phyloP scores from a whole-genome alignment of 129 eudicot species.

The Silybum marianum region DNA sequence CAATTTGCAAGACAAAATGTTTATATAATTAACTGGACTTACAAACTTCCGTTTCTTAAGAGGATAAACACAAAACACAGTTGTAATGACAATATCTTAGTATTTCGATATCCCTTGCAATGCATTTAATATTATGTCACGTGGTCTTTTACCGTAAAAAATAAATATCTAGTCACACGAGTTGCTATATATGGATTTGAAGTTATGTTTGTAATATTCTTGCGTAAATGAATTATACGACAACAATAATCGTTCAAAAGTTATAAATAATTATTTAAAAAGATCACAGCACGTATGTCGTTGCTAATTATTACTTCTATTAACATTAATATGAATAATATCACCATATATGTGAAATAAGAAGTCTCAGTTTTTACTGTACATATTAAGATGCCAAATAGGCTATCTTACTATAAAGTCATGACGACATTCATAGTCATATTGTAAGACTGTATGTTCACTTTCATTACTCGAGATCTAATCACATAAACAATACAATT shows the following conservation, averaged over 20 bases:
- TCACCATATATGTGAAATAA: not conserved
- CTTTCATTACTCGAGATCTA: not conserved
- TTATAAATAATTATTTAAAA: too few species aligned
- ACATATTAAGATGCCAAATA: not conserved
- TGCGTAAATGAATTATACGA: not conserved
- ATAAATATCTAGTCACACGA: not conserved
- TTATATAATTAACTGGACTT: too few species aligned
- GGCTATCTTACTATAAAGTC: not conserved
- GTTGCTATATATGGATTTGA: not conserved
- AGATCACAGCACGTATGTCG: too few species aligned
- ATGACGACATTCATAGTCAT: not conserved
- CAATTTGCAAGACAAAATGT: too few species aligned
- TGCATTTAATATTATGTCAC: not conserved
- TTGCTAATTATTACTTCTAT: not conserved
- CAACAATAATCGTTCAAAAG: not conserved
- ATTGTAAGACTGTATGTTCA: not conserved
- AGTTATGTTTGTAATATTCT: not conserved
- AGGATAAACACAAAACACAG: too few species aligned
- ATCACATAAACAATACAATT: slow-evolving; percentile 2
- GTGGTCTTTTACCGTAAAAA: not conserved
- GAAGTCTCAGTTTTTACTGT: not conserved
- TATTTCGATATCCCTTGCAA: not conserved
- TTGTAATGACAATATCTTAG: too few species aligned
- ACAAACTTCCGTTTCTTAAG: too few species aligned
- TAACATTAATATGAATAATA: not conserved